phyloP scores from a whole-genome alignment of 306 rosid species.

The Vigna angularis region DNA sequence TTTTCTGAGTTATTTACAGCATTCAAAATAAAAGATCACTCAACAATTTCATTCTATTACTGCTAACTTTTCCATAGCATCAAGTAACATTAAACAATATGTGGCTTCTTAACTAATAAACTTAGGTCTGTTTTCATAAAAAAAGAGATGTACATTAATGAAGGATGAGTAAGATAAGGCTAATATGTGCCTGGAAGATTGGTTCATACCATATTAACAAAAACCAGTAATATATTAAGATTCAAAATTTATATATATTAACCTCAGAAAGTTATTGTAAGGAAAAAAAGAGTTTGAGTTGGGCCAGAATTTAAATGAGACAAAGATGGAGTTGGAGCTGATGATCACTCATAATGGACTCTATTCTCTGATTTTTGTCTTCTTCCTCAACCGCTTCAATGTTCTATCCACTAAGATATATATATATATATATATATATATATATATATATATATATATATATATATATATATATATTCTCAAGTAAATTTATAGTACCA shows the following conservation, averaged over 20 bases:
- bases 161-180: not conserved
- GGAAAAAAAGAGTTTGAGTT: not conserved
- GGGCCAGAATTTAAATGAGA: not conserved
- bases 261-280: not conserved
- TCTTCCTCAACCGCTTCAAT: conserved; percentile 34
- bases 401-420: not conserved
- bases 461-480: conserved; percentile 9
- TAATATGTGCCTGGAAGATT: not conserved
- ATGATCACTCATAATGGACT: conserved; percentile 29
- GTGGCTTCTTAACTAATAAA: not conserved
- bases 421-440: conserved; percentile 1
- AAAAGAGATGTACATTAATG: not conserved
- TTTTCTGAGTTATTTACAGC: not conserved
- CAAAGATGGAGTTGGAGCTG: not conserved
- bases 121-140: not conserved
- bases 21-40: not conserved
- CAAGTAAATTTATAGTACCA: conserved; percentile 34
- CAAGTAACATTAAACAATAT: not conserved
- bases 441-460: not conserved
- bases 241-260: conserved; percentile 4
- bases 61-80: too few species aligned
- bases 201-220: too few species aligned
- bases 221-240: not conserved
- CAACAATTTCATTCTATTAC: too few species aligned
- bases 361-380: conserved; percentile 25